A percentile compares a stretch with the other conserved stretches of the same genome.
These are phyloP conservation scores for Phytopythium helicoides DNA, from an alignment of 352 stramenopile species.

Conservation along the genomic window DNA sequence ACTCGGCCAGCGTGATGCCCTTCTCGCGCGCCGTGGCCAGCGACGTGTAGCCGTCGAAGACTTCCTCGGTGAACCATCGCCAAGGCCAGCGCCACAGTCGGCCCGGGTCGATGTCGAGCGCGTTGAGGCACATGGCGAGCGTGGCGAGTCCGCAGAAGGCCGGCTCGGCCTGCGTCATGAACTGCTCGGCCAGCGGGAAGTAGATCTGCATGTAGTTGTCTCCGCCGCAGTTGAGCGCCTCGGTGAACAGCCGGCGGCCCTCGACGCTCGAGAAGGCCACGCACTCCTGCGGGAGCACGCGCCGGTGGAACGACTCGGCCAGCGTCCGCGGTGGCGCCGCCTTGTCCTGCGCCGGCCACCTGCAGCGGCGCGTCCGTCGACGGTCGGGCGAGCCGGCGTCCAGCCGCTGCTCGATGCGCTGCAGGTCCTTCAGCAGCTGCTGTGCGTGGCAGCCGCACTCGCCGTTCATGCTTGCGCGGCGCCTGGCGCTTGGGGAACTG, in stretches of 20 bases:
- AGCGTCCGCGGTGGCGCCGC: background rate
- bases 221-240: slow-evolving; percentile 41
- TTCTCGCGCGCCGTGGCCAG: slow-evolving; percentile 69
- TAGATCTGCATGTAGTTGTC: slow-evolving; percentile 89
- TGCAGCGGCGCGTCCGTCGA: no score
- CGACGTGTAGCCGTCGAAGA: slow-evolving; percentile 79
- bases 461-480: background rate
- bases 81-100: slow-evolving; percentile 75
- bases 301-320: slow-evolving; percentile 5
- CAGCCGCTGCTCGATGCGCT: background rate
- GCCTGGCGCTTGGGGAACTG: slow-evolving; percentile 3
- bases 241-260: slow-evolving; percentile 81
- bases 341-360: no score
- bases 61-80: slow-evolving; percentile 84
- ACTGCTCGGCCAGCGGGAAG: slow-evolving; percentile 90
- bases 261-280: slow-evolving; percentile 82
- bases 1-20: slow-evolving; percentile 70
- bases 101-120: slow-evolving; percentile 69
- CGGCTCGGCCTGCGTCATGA: slow-evolving; percentile 91
- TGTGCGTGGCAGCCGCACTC: slow-evolving; percentile 7
- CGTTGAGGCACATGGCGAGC: slow-evolving; percentile 80
- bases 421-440: slow-evolving; percentile 8
- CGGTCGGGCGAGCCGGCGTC: no score
- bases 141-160: slow-evolving; percentile 89
- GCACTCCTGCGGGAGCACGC: slow-evolving; percentile 41